Base-by-base conservation (phyloP, 2,329 filamentous ascomycete species). In the Aspergillus pseudoterreus region DNA sequence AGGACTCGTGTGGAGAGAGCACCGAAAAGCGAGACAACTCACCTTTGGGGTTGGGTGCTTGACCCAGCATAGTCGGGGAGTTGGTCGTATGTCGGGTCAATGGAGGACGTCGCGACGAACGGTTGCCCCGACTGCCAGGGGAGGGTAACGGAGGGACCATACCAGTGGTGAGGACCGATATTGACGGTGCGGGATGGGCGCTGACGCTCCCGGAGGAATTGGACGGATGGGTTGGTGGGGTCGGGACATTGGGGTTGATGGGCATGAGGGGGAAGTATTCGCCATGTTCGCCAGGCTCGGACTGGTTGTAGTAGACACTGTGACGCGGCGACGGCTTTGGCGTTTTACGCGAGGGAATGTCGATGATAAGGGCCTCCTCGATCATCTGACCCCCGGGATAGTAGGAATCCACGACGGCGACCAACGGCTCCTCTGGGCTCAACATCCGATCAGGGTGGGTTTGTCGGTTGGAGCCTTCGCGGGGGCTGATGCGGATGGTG, bases 331-430 rank as follows among this genome's bases (percentile, higher is more conserved):
- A 96, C 10, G 88, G 85, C 60, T 86, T 87, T 1, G 92, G 91
- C 0, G 90, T 92, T 53, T 87, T 82, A 49, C 85, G 83, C 33
- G 79, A 75, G 14, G 91, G 90, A 17, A 95, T 84, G 62, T 97
- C 92, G 65, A 99, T 96, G 57, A 96, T 68, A 55, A 99, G 79
- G 6, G 94, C 94, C 66, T 99, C 94, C 49, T 92, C 87, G 43
- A 96, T 86, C 0, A 79, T 83, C 73, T 97, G 94, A 6, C 92
- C 92, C 42, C 87, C 88, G 2, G 92, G 89, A 65, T 85, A 99
- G 70, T 90, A 90, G 15, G 82, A 77, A 65, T 96, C 92, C 45
- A 99, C 75, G 1, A 88, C 88, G 50, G 84, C 79, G 47, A 81
- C 80, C 71, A 97, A 87, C 19, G 84, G 81, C 71, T 97, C 94